Conservation (phyloP, 441 rosid genomes). For the Bocquillonia castaneifolia region DNA sequence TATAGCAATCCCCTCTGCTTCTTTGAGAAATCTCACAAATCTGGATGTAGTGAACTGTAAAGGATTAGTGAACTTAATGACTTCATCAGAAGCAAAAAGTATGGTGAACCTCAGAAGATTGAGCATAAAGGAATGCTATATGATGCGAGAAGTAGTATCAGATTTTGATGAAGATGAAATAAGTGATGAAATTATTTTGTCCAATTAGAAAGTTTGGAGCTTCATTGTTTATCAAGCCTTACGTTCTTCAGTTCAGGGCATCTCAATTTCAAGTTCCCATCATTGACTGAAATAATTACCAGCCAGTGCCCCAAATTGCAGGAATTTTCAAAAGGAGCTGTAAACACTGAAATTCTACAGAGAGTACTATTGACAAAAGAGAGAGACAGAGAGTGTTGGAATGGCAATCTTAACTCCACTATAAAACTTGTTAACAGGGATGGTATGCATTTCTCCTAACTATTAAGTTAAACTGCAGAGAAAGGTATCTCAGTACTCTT, state of each 20-base stretch:
- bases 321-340: slow-evolving; percentile 8
- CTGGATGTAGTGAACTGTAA: background rate
- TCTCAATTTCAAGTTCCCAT: slow-evolving; percentile 21
- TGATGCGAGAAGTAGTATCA: background rate
- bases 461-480: too few species aligned
- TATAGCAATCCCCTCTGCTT: slow-evolving; percentile 1
- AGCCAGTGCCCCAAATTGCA: slow-evolving; percentile 26
- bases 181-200: slow-evolving; percentile 9
- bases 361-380: background rate
- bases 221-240: slow-evolving; percentile 21
- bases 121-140: slow-evolving; percentile 59
- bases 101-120: slow-evolving; percentile 51
- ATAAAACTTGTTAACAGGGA: background rate
- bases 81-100: slow-evolving; percentile 7
- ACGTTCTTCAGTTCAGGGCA: slow-evolving; percentile 15
- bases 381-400: background rate
- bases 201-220: slow-evolving; percentile 3
- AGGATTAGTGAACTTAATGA: slow-evolving; percentile 1
- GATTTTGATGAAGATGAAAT: background rate
- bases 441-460: background rate
- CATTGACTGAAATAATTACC: background rate
- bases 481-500: too few species aligned
- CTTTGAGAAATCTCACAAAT: slow-evolving; percentile 2
- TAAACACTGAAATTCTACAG: background rate
- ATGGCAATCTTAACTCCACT: slow-evolving; percentile 1